Conservation (phyloP, 2,329 filamentous ascomycete genomes). For the Colletotrichum brevisporum region DNA sequence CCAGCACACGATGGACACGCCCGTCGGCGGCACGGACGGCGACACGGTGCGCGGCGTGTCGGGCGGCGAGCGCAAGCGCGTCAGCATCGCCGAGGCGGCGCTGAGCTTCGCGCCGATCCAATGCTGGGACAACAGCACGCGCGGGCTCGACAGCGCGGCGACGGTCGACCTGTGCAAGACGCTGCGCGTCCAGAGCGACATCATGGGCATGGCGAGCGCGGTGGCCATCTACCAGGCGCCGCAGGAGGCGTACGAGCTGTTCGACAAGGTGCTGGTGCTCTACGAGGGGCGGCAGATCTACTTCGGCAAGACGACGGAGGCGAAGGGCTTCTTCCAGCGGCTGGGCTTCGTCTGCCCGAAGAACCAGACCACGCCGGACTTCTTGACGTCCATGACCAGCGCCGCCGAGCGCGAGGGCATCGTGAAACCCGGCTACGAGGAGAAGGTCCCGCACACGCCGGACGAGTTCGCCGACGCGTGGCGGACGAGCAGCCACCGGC, state of each 20-base stretch:
- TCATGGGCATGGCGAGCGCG: conserved; percentile 68
- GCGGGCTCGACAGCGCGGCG: conserved; percentile 75
- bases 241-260: conserved; percentile 56
- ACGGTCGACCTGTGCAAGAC: conserved; percentile 76
- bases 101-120: conserved; percentile 62
- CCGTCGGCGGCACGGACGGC: conserved; percentile 74
- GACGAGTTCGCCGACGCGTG: conserved; percentile 56
- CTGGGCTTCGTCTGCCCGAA: conserved; percentile 70
- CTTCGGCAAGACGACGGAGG: conserved; percentile 44
- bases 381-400: conserved; percentile 70
- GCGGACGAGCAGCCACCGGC: conserved; percentile 44
- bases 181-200: conserved; percentile 71
- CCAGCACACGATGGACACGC: conserved; percentile 77
- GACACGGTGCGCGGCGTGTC: conserved; percentile 75
- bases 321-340: conserved; percentile 47
- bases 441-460: conserved; percentile 51
- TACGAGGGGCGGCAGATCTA: conserved; percentile 78
- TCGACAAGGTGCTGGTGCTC: conserved; percentile 78
- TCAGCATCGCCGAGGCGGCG: conserved; percentile 79
- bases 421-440: conserved; percentile 51
- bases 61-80: conserved; percentile 79
- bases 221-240: conserved; percentile 78
- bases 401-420: conserved; percentile 54
- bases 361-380: conserved; percentile 77
- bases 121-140: conserved; percentile 80